Conservation (phyloP, 441 rosid genomes). For the Croton setiger region DNA sequence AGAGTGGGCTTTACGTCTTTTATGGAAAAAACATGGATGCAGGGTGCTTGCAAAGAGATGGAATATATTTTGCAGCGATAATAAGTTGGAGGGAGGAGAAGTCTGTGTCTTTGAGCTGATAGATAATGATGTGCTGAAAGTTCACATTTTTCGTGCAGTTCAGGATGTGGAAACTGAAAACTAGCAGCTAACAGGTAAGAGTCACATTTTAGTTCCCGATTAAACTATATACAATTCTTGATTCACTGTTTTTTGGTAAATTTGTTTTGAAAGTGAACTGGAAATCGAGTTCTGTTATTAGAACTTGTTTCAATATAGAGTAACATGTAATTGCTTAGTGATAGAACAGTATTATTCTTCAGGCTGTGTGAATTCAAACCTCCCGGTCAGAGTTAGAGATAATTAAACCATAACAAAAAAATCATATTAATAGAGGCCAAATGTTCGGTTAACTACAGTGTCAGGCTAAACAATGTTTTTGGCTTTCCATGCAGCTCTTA, state of each 20-base stretch:
- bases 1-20: conserved; percentile 14
- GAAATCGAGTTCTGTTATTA: background rate
- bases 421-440: too few species aligned
- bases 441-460: too few species aligned
- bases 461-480: background rate
- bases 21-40: background rate
- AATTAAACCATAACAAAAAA: too few species aligned
- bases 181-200: background rate
- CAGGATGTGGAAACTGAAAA: background rate
- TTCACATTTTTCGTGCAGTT: conserved; percentile 16
- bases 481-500: background rate
- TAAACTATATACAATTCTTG: too few species aligned
- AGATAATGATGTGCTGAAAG: conserved; percentile 5
- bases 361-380: too few species aligned
- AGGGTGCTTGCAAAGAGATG: background rate
- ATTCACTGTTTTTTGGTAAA: too few species aligned
- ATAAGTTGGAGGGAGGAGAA: conserved; percentile 18
- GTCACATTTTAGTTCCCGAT: background rate
- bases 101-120: conserved; percentile 25
- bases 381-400: too few species aligned
- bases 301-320: too few species aligned
- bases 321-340: too few species aligned
- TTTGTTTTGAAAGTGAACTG: background rate
- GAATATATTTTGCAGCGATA: conserved; percentile 10
- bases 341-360: too few species aligned